Percentiles rank a stretch among this genome's conserved stretches.
Conservation (phyloP, 2,329 filamentous ascomycete species). For the Pochonia chlamydosporia region DNA sequence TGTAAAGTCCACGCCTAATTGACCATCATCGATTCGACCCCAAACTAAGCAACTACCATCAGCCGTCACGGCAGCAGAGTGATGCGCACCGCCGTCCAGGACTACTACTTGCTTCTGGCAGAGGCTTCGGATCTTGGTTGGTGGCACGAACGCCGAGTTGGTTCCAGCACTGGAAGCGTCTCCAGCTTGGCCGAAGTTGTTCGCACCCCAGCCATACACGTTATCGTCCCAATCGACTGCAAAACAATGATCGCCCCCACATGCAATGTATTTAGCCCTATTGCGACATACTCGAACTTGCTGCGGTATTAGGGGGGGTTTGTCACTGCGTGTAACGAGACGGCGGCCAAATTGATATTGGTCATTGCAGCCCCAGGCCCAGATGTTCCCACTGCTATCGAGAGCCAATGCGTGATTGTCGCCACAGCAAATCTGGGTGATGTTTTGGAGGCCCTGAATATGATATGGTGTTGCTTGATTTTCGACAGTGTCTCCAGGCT, state of each 20-base stretch:
- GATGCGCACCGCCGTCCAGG: conserved; percentile 67
- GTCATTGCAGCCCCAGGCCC: conserved; percentile 67
- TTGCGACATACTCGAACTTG: conserved; percentile 52
- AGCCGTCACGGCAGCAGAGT: conserved; percentile 60
- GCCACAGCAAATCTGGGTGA: conserved; percentile 58
- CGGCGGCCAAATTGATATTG: conserved; percentile 59
- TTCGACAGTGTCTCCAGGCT: conserved; percentile 32
- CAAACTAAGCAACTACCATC: conserved; percentile 54
- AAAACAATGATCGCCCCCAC: conserved; percentile 78
- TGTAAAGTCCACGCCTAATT: conserved; percentile 45
- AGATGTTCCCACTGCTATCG: conserved; percentile 58
- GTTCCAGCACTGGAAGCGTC: conserved; percentile 49
- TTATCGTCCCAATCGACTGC: conserved; percentile 66
- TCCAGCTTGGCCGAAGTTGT: conserved; percentile 78
- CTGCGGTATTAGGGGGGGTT: conserved; percentile 55
- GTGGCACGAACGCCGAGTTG: conserved; percentile 61
- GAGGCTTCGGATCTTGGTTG: conserved; percentile 61
- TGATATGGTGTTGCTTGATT: conserved; percentile 46
- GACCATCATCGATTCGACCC: conserved; percentile 50
- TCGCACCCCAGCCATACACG: conserved; percentile 79
- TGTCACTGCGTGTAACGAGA: conserved; percentile 58
- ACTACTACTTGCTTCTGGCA: conserved; percentile 56
- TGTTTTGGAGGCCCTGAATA: conserved; percentile 59
- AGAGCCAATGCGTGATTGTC: conserved; percentile 68
- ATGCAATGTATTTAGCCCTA: conserved; percentile 47